phyloP scores from a whole-genome alignment of 768 basidiomycete species.

The Podaxis rugospora region DNA sequence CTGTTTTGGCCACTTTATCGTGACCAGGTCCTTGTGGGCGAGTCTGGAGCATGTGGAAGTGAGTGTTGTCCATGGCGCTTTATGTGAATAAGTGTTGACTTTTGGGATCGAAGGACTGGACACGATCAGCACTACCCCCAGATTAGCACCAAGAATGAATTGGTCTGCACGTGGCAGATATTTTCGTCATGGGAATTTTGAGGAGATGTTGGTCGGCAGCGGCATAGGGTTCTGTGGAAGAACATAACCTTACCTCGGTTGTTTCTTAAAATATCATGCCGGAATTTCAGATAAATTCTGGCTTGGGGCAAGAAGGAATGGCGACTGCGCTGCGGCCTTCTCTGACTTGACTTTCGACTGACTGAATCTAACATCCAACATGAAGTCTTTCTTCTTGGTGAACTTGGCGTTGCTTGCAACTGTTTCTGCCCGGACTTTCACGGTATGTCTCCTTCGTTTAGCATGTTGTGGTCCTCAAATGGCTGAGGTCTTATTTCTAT shows the following conservation, averaged over 20 bases:
- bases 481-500: neutral
- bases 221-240: neutral
- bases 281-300: conserved; percentile 4
- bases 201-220: neutral
- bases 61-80: neutral
- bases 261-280: neutral
- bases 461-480: neutral
- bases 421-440: conserved; percentile 36
- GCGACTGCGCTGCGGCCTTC: neutral
- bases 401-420: conserved; percentile 8
- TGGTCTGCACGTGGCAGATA: neutral
- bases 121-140: neutral
- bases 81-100: neutral
- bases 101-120: neutral
- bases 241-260: neutral
- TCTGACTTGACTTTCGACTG: neutral
- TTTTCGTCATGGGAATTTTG: neutral
- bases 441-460: conserved; percentile 26
- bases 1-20: neutral
- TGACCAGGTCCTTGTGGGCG: neutral
- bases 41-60: neutral
- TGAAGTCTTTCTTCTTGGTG: conserved; percentile 7
- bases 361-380: neutral
- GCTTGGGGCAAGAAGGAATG: neutral
- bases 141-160: neutral